These are phyloP conservation scores for Pneumocystis murina DNA, from an alignment of 1,139 yeast genomes.

Conservation along the genomic window DNA sequence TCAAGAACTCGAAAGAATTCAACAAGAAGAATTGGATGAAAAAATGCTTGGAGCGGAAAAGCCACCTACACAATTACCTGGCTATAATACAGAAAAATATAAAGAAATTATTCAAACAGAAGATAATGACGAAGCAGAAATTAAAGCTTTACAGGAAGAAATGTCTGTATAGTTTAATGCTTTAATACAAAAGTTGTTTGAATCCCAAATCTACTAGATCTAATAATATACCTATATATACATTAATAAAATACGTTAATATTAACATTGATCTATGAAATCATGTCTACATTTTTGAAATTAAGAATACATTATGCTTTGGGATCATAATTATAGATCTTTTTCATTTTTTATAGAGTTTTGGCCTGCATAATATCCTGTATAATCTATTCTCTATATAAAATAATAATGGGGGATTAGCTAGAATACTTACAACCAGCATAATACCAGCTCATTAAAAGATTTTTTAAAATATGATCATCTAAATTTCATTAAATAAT, in stretches of 20 bases:
- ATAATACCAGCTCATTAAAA: not conserved
- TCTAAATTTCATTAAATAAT: not conserved
- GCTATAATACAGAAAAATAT: slow-evolving; percentile 23
- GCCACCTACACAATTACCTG: slow-evolving; percentile 26
- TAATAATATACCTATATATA: not conserved
- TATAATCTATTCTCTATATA: not conserved
- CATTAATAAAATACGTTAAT: not conserved
- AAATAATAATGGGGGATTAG: not conserved
- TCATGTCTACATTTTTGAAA: not conserved
- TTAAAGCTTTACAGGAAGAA: slow-evolving; percentile 79
- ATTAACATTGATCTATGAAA: not conserved
- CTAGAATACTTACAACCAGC: not conserved
- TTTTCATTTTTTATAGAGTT: not conserved
- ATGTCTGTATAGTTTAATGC: slow-evolving; percentile 54
- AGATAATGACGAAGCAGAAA: slow-evolving; percentile 83
- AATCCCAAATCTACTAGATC: not conserved
- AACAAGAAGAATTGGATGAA: slow-evolving; percentile 61
- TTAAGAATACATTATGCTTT: not conserved
- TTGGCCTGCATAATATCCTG: not conserved
- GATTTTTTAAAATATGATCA: not conserved
- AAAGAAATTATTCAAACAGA: slow-evolving; percentile 26
- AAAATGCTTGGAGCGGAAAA: slow-evolving; percentile 38
- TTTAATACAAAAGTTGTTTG: not conserved
- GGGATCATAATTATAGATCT: not conserved
- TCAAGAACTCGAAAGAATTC: slow-evolving; percentile 79